These are phyloP conservation scores for Gossypium lobatum DNA, from an alignment of 441 rosid species.

Conservation along the genomic window DNA sequence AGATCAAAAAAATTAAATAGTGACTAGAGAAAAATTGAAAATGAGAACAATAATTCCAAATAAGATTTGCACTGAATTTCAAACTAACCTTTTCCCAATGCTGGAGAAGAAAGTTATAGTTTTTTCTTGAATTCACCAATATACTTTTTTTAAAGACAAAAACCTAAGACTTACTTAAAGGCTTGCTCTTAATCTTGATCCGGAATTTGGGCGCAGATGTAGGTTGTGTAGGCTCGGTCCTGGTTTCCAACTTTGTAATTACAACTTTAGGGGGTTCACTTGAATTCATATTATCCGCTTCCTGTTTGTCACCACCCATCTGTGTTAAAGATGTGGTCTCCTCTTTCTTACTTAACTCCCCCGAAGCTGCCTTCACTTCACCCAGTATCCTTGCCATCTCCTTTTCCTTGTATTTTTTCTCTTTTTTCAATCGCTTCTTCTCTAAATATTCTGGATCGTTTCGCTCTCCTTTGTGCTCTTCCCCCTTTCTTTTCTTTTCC, in stretches of 20 bases:
- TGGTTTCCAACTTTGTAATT: slow-evolving; percentile 34
- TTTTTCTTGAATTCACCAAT: too few relatives aligned
- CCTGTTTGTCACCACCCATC: slow-evolving; percentile 26
- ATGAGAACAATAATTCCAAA: too few relatives aligned
- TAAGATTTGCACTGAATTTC: too few relatives aligned
- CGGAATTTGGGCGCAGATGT: slow-evolving; percentile 48
- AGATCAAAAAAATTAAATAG: too few relatives aligned
- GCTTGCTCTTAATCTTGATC: slow-evolving; percentile 64
- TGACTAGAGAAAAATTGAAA: too few relatives aligned
- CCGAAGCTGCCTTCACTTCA: slow-evolving; percentile 31
- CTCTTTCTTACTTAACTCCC: slow-evolving; percentile 25
- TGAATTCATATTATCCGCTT: slow-evolving; percentile 15
- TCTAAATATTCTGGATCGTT: slow-evolving; percentile 67
- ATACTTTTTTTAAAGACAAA: background rate
- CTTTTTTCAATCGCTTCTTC: slow-evolving; percentile 75
- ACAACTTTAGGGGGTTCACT: slow-evolving; percentile 32
- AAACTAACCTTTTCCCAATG: too few relatives aligned
- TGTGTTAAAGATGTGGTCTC: slow-evolving; percentile 29
- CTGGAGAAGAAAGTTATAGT: too few relatives aligned
- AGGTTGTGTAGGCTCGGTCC: slow-evolving; percentile 45
- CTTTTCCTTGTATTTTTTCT: slow-evolving; percentile 75
- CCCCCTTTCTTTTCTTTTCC: slow-evolving; percentile 64
- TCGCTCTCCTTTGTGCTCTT: slow-evolving; percentile 31
- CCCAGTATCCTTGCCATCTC: slow-evolving; percentile 59
- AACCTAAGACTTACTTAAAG: slow-evolving; percentile 33